phyloP scores from a whole-genome alignment of 805 yeast genomes.

The Wickerhamomyces strasburgensis region DNA sequence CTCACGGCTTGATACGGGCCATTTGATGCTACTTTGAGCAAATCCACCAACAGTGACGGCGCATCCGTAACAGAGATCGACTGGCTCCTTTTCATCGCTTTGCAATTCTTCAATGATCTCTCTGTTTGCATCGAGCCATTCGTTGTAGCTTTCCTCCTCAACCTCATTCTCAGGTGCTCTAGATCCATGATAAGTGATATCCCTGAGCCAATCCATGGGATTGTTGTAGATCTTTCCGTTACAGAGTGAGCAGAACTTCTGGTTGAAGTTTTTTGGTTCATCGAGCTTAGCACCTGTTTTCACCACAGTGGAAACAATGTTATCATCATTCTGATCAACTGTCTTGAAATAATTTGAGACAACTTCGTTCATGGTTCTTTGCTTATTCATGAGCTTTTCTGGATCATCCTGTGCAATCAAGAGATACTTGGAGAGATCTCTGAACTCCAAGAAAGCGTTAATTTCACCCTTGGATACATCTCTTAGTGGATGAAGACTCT shows the following conservation, averaged over 20 bases:
- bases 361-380: conserved; percentile 78
- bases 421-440: conserved; percentile 12
- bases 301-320: conserved; percentile 88
- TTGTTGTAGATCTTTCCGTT: conserved; percentile 45
- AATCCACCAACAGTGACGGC: conserved; percentile 52
- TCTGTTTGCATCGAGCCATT: conserved; percentile 29
- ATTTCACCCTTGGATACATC: conserved; percentile 73
- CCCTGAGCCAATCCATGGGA: conserved; percentile 62
- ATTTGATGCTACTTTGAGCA: conserved; percentile 31
- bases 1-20: conserved; percentile 31
- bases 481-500: conserved; percentile 63
- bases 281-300: conserved; percentile 78
- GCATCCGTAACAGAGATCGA: conserved; percentile 73
- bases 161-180: conserved; percentile 41
- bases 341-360: conserved; percentile 65
- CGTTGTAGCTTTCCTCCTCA: conserved; percentile 33
- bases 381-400: conserved; percentile 46
- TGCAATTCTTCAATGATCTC: conserved; percentile 15
- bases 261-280: conserved; percentile 34
- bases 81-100: conserved; percentile 12
- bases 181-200: conserved; percentile 58
- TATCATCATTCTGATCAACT: conserved; percentile 76
- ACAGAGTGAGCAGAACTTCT: conserved; percentile 51
- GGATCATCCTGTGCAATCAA: conserved; percentile 18
- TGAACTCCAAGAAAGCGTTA: conserved; percentile 44